Conservation (phyloP, 768 basidiomycete genomes). For the Favolaschia claudopus region DNA sequence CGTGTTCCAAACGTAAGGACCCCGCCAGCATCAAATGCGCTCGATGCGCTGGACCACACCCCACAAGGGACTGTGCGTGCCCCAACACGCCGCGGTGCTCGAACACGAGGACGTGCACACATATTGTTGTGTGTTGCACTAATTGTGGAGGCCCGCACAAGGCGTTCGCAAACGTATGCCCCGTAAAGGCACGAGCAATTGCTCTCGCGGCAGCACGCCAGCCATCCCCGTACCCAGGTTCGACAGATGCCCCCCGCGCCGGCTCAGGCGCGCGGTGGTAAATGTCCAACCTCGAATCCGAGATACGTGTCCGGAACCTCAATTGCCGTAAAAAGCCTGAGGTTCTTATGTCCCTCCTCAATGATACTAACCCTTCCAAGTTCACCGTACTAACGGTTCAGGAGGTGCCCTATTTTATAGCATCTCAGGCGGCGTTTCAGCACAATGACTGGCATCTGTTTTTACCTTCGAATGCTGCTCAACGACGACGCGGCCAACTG, state of each 20-base stretch:
- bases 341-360: background rate
- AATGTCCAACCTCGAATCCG: background rate
- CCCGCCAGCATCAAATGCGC: background rate
- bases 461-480: background rate
- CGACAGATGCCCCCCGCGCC: slow-evolving; percentile 6
- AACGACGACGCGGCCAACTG: background rate
- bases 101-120: background rate
- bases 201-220: background rate
- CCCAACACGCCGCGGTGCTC: slow-evolving; percentile 4
- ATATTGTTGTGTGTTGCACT: background rate
- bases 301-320: slow-evolving; percentile 4
- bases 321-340: background rate
- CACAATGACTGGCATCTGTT: background rate
- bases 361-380: background rate
- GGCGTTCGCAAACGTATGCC: background rate
- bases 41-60: background rate
- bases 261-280: background rate
- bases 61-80: background rate
- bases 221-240: background rate
- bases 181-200: background rate
- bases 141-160: slow-evolving; percentile 1
- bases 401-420: background rate
- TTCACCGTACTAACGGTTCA: background rate
- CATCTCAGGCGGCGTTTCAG: background rate
- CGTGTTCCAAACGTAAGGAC: slow-evolving; percentile 2